Evolutionary conservation across 768 basidiomycete species (phyloP), one percentile per base, ranked within the genome.

Genomic region (Leccinum fibrillosum): DNA sequence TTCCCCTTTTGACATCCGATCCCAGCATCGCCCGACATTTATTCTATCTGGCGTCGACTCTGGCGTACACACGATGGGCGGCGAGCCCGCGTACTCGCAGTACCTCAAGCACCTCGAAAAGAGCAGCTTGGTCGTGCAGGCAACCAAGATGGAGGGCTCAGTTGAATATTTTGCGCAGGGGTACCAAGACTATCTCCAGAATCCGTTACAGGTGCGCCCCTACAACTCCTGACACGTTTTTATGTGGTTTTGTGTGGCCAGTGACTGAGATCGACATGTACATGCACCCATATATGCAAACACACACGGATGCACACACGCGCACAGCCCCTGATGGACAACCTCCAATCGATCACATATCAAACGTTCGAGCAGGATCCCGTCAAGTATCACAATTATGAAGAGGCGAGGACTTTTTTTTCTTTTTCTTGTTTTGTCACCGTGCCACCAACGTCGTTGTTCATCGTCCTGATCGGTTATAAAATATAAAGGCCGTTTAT

Each of bases 311-410:
- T 13, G 54, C 60, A 55, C 64, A 95, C 34, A 15, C 45, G 0
- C 19, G 55, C 60, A 55, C 64, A 95, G 90, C 97, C 97, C 23
- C 74, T 99, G 66, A 96, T 96, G 94, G 96, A 99, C 68, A 95
- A 99, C 74, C 75, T 99, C 55, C 92, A 92, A 68, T 95, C 93
- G 65, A 83, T 89, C 62, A 98, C 94, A 11, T 99, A 99, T 73
- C 94, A 98, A 69, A 94, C 92, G 2, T 99, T 99, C 67, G 97
- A 99, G 69, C 86, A 94, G 70, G 97, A 98, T 76, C 96, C 97
- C 3, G 87, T 98, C 59, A 99, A 99, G 73, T 99, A 99, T 70
- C 74, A 81, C 56, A 88, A 92, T 66, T 99, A 99, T 70, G 97
- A 99, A 76, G 91, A 96, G 81, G 92, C 88, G 50, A 74, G 51